Evolutionary conservation across 306 rosid genomes (phyloP).

Genomic region (Vicia sativa): DNA sequence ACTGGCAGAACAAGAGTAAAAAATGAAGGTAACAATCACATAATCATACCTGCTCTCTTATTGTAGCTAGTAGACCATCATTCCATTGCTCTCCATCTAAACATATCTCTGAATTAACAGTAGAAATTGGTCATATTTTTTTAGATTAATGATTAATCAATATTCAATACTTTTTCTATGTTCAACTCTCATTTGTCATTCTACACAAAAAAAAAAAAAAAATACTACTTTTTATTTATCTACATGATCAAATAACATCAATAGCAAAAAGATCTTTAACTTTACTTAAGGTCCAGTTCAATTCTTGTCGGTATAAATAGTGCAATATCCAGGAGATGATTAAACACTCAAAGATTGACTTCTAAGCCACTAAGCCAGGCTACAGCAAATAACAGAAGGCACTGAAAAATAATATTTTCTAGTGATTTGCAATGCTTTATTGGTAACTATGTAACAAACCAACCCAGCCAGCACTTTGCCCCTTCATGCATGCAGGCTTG

Average conservation of each 20-base stretch:
- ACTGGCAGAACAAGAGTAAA: conserved; percentile 35
- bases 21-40: conserved; percentile 25
- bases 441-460: not conserved
- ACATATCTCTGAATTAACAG: conserved; percentile 54
- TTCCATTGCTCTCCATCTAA: conserved; percentile 88
- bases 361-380: conserved; percentile 13
- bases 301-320: not conserved
- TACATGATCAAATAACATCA: not conserved
- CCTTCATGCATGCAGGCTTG: conserved; percentile 9
- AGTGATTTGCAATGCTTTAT: conserved; percentile 14
- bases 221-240: conserved; percentile 16
- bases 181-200: conserved; percentile 18
- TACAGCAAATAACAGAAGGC: not conserved
- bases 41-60: conserved; percentile 81
- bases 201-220: not conserved
- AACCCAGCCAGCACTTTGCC: not conserved
- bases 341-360: not conserved
- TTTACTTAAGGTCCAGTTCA: conserved; percentile 1
- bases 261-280: conserved; percentile 1
- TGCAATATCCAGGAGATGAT: conserved; percentile 1
- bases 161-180: not conserved
- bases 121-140: not conserved
- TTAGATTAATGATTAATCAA: not conserved
- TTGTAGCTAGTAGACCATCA: conserved; percentile 90
- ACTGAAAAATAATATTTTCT: conserved; percentile 16